A percentile compares a stretch with the other conserved stretches of the same genome.
phyloP scores from a whole-genome alignment of 768 basidiomycete genomes.

The Tulasnella sp. region DNA sequence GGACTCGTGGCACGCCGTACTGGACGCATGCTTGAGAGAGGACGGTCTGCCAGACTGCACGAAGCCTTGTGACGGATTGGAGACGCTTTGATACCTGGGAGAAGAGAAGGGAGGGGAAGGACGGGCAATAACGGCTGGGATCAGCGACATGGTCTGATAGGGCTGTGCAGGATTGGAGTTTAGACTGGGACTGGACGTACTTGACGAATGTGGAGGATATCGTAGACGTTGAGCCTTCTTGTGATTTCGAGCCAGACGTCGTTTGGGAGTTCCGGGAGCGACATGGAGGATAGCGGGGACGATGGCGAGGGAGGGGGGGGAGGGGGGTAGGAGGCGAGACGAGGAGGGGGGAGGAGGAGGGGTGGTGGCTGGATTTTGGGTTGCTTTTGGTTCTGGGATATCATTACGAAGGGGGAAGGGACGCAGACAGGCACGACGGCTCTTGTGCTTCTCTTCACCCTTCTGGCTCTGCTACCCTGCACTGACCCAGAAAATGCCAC shows the following conservation, averaged over 20 bases:
- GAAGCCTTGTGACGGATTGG: neutral
- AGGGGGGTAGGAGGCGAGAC: neutral
- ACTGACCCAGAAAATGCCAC: neutral
- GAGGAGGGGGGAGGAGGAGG: neutral
- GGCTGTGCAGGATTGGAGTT: neutral
- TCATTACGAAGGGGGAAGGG: conserved; percentile 6
- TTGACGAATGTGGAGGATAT: conserved; percentile 15
- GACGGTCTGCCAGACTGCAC: conserved; percentile 3
- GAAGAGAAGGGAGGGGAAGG: neutral
- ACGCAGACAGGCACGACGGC: conserved; percentile 17
- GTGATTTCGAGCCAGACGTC: conserved; percentile 25
- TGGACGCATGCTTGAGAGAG: conserved; percentile 16
- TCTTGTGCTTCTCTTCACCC: conserved; percentile 20
- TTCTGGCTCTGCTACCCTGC: neutral
- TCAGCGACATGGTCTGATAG: neutral
- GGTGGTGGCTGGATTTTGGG: conserved; percentile 15
- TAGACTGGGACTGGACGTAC: conserved; percentile 10
- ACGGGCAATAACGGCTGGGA: neutral
- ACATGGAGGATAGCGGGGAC: neutral
- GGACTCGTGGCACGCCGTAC: conserved; percentile 18
- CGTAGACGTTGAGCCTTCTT: conserved; percentile 14
- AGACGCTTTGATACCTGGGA: conserved; percentile 22
- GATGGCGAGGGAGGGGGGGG: neutral
- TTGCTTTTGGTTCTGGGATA: conserved; percentile 7
- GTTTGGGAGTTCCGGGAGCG: neutral